Base-by-base conservation (phyloP, 75 land plant genomes). In the Picea sitchensis region DNA sequence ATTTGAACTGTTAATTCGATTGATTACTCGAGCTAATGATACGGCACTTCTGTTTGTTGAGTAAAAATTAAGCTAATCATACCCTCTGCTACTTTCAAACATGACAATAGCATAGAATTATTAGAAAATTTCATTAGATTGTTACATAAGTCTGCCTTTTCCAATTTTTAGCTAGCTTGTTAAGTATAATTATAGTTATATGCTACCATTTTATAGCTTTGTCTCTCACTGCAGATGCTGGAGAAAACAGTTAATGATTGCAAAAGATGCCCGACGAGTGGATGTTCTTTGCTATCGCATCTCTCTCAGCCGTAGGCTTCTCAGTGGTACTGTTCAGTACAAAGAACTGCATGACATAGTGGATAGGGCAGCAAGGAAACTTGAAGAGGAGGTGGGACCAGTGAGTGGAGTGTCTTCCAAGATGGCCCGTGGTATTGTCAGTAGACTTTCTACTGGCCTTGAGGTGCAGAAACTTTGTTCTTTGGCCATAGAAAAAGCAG, bases 211-310 rank as follows among this genome's bases (percentile, higher is more conserved):
- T 23, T 44, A 21, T 63, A 58, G 12, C 51, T 21, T 38, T 7
- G 38, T 77, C 17, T 32, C 74, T 9, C 34, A 14, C 57, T 87
- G 81, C 81, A 95, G 98, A 15, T 91, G 89, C 83, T 95, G 98
- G 90, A 89, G 86, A 75, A 93, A 91, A 81, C 98, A 93, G 79
- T 76, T 95, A 31, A 4, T 79, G 17, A 78, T 88, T 61, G 98
- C 98, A 74, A 93, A 91, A 80, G 93, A 89, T 64, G 92, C 98
- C 31, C 88, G 98, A 71, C 60, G 93, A 57, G 91, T 95, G 12
- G 98, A 95, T 77, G 84, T 85, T 15, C 79, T 95, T 20, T 89
- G 92, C 36, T 81, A 87, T 78, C 90, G 98, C 14, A 30, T 93
- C 13, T 88, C 85, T 38, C 68, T 95, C 30, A 83, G 91, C 61